Evolutionary conservation across 169 alveolate species (phyloP).

Genomic region (Pseudocohnilembus persalinus): DNA sequence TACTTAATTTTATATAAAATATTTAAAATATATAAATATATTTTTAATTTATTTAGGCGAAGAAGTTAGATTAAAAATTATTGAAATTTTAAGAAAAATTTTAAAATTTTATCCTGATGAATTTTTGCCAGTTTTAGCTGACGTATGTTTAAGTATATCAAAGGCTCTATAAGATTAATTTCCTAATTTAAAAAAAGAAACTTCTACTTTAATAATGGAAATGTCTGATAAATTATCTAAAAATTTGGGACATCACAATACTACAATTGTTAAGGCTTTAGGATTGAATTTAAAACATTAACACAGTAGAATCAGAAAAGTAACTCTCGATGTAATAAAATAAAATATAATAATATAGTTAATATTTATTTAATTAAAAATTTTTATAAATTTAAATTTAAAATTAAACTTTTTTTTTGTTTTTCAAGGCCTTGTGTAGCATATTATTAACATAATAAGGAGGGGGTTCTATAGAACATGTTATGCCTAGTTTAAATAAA

Average conservation of each 20-base stretch:
- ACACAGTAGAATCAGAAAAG: background rate
- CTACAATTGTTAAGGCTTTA: background rate
- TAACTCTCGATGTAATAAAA: background rate
- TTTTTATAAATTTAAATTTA: too few species aligned
- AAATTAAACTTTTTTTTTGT: too few species aligned
- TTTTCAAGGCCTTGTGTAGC: background rate
- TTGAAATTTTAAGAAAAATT: background rate
- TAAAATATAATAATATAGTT: too few species aligned
- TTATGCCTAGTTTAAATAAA: background rate
- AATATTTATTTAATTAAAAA: too few species aligned
- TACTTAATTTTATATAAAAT: too few species aligned
- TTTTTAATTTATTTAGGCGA: background rate
- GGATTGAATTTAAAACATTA: background rate
- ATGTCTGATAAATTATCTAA: background rate
- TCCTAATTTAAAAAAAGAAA: background rate
- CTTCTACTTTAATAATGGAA: background rate
- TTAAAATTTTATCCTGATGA: background rate
- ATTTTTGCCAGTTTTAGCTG: background rate
- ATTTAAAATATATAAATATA: too few species aligned
- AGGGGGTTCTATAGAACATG: background rate
- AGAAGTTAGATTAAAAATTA: background rate
- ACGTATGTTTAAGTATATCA: background rate
- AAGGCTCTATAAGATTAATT: background rate
- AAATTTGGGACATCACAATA: background rate
- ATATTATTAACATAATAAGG: background rate